A percentile compares a stretch with the other conserved stretches of the same genome.
Evolutionary conservation across 2,329 filamentous ascomycete species (phyloP).

Genomic region (Penicillium sp.): DNA sequence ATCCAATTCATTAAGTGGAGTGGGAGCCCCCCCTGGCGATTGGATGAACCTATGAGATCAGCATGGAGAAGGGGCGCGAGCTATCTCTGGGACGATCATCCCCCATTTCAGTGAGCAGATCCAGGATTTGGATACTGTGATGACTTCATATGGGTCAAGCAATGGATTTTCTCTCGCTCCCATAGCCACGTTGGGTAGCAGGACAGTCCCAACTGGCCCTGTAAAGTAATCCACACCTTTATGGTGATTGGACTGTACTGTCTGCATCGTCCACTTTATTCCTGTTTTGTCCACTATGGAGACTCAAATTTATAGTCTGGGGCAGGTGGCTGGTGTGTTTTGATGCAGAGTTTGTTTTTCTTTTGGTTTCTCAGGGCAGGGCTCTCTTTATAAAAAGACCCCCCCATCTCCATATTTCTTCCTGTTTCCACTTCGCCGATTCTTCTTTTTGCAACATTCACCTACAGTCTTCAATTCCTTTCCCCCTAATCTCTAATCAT

Average conservation of each 20-base stretch:
- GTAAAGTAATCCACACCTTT: constrained; percentile 6
- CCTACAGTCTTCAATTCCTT: background rate
- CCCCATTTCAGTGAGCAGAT: constrained; percentile 12
- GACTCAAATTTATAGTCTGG: background rate
- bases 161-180: background rate
- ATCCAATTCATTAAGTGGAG: background rate
- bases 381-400: constrained; percentile 19
- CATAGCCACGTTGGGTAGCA: constrained; percentile 27
- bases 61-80: constrained; percentile 1
- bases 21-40: background rate
- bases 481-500: constrained; percentile 14
- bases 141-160: constrained; percentile 20
- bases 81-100: constrained; percentile 15
- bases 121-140: constrained; percentile 9
- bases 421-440: background rate
- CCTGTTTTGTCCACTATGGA: background rate
- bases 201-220: background rate
- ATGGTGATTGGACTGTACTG: constrained; percentile 7
- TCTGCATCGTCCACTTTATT: background rate
- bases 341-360: constrained; percentile 17
- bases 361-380: constrained; percentile 4
- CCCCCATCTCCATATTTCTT: background rate
- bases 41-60: constrained; percentile 18
- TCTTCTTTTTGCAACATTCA: background rate
- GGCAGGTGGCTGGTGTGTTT: constrained; percentile 3